Conservation (phyloP, 768 basidiomycete genomes). For the Chalciporus pseudorubinellus region DNA sequence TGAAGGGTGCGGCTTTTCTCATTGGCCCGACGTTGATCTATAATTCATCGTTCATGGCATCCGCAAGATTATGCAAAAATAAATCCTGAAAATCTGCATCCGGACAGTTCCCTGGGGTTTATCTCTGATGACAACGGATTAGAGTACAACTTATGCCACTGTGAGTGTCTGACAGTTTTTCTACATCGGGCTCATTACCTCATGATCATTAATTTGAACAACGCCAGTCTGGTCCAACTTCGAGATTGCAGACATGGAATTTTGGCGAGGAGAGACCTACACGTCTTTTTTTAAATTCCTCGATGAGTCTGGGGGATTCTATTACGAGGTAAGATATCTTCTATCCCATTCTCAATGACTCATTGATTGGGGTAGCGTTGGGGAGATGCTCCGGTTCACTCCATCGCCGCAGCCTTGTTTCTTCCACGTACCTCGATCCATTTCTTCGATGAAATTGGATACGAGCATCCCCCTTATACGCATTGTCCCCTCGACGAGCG, state of each 20-base stretch:
- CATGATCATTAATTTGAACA: background rate
- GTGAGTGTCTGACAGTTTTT: slow-evolving; percentile 32
- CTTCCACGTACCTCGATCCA: slow-evolving; percentile 86
- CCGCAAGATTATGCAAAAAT: slow-evolving; percentile 18
- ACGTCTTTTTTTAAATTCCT: slow-evolving; percentile 80
- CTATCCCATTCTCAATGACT: background rate
- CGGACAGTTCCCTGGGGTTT: slow-evolving; percentile 57
- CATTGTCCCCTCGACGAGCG: slow-evolving; percentile 25
- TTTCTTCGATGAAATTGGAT: slow-evolving; percentile 89
- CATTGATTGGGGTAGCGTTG: slow-evolving; percentile 53
- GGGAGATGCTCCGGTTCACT: slow-evolving; percentile 93
- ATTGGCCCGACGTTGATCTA: background rate
- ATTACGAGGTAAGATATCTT: slow-evolving; percentile 64
- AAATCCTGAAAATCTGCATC: slow-evolving; percentile 51
- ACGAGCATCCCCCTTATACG: slow-evolving; percentile 28
- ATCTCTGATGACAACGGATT: slow-evolving; percentile 63
- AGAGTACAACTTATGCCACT: slow-evolving; percentile 65
- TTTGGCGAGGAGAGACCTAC: slow-evolving; percentile 85
- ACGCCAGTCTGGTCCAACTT: slow-evolving; percentile 87
- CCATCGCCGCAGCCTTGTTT: slow-evolving; percentile 89
- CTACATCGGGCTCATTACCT: background rate
- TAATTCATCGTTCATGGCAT: background rate
- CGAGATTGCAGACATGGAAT: slow-evolving; percentile 82
- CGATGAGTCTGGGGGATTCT: slow-evolving; percentile 80
- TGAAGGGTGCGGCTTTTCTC: slow-evolving; percentile 50